phyloP scores from a whole-genome alignment of 129 eudicot genomes.

The Calendula officinalis region DNA sequence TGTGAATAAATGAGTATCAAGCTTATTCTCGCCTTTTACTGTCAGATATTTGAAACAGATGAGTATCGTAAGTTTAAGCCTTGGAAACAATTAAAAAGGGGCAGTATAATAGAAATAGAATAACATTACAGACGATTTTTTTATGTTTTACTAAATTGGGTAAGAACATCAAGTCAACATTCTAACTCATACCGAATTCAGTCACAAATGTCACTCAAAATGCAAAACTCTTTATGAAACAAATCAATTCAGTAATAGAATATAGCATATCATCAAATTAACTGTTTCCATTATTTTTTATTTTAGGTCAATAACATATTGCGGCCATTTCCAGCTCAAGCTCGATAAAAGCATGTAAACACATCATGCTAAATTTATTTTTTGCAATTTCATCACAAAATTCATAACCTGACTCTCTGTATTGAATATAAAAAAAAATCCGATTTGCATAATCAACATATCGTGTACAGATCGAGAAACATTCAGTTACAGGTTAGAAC shows the following conservation, averaged over 20 bases:
- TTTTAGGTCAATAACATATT: no score
- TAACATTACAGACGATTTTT: no score
- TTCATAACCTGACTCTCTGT: neutral
- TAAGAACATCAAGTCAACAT: neutral
- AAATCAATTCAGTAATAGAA: neutral
- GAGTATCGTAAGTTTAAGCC: neutral
- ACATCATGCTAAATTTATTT: no score
- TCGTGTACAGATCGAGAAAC: constrained; percentile 15
- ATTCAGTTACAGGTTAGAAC: neutral
- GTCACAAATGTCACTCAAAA: neutral
- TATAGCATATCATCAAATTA: neutral
- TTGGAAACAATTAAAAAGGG: neutral
- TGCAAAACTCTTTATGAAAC: neutral
- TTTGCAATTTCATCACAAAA: neutral
- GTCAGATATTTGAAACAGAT: neutral
- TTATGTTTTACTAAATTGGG: neutral
- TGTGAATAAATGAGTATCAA: neutral
- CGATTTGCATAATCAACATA: constrained; percentile 3
- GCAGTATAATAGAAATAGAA: neutral
- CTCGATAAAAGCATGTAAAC: no score
- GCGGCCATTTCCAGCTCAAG: no score
- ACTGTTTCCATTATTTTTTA: neutral
- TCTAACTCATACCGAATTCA: neutral
- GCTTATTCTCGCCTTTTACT: neutral
- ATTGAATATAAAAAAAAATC: no score